Evolutionary conservation across 1,284 basidiomycete species (phyloP).

Genomic region (Ganoderma lingzhi): DNA sequence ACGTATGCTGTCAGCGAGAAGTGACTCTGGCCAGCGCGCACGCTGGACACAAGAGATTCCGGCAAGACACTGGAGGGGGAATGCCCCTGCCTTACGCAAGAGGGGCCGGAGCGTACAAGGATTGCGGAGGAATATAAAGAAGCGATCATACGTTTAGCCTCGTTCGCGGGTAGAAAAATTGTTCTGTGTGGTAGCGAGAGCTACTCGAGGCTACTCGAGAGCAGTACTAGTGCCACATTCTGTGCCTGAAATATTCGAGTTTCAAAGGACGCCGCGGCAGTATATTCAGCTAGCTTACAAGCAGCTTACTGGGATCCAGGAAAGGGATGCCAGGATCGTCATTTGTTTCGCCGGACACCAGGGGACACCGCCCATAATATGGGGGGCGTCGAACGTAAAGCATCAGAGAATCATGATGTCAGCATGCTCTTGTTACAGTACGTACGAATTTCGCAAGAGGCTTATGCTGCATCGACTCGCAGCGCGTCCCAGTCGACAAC

Average conservation of each 20-base stretch:
- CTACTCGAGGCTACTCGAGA: neutral
- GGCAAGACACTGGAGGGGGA: neutral
- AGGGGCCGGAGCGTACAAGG: neutral
- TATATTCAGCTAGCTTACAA: neutral
- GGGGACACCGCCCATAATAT: neutral
- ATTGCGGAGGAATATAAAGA: neutral
- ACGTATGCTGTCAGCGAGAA: conserved; percentile 29
- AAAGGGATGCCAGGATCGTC: conserved; percentile 7
- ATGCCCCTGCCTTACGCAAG: neutral
- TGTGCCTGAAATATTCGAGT: neutral
- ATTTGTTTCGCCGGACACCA: neutral
- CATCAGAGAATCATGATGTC: neutral
- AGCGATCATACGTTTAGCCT: neutral
- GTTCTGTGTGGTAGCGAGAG: neutral
- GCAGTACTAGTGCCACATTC: neutral
- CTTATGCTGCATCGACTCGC: neutral
- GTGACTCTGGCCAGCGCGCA: neutral
- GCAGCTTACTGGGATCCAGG: conserved; percentile 13
- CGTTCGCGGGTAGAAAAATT: neutral
- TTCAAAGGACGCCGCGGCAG: neutral
- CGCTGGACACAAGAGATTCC: neutral
- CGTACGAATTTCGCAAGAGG: neutral
- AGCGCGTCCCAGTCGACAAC: neutral
- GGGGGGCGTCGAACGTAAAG: neutral
- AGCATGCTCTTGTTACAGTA: neutral